Percentiles rank a stretch among this genome's conserved stretches.
These are phyloP conservation scores for Ustilago trichophora DNA, from an alignment of 1,284 basidiomycete species.

Conservation along the genomic window DNA sequence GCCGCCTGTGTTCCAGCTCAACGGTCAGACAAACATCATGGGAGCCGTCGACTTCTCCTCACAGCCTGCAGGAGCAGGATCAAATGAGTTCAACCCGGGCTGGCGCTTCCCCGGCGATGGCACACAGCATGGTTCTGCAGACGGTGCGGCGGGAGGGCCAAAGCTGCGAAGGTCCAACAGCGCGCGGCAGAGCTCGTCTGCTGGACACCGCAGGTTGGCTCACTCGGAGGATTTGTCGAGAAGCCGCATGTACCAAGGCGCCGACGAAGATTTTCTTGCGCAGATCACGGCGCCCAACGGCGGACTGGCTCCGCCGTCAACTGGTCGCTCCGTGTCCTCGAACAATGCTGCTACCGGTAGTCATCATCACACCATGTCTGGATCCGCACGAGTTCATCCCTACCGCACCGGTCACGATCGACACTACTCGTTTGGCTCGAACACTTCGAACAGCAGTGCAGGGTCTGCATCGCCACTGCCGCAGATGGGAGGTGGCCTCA, in stretches of 20 bases:
- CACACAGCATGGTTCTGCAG: background rate
- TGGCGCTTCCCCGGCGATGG: slow-evolving; percentile 38
- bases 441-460: slow-evolving; percentile 40
- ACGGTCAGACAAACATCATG: slow-evolving; percentile 26
- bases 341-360: slow-evolving; percentile 11
- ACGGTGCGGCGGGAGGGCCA: background rate
- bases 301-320: slow-evolving; percentile 51
- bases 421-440: slow-evolving; percentile 50
- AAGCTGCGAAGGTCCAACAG: slow-evolving; percentile 36
- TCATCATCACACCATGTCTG: slow-evolving; percentile 24
- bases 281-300: slow-evolving; percentile 58
- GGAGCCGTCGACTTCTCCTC: slow-evolving; percentile 11
- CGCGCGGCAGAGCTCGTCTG: slow-evolving; percentile 19
- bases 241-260: slow-evolving; percentile 41
- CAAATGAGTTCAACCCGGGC: slow-evolving; percentile 32
- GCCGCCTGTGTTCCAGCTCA: slow-evolving; percentile 34
- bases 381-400: slow-evolving; percentile 32
- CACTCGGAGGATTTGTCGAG: slow-evolving; percentile 55
- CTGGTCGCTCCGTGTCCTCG: slow-evolving; percentile 31
- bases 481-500: slow-evolving; percentile 21
- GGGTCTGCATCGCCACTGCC: slow-evolving; percentile 34
- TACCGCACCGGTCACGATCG: slow-evolving; percentile 49
- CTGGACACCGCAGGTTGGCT: slow-evolving; percentile 43
- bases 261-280: slow-evolving; percentile 43
- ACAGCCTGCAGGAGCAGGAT: slow-evolving; percentile 9